Conservation (phyloP, 1,284 basidiomycete genomes). For the Trametes sp. region DNA sequence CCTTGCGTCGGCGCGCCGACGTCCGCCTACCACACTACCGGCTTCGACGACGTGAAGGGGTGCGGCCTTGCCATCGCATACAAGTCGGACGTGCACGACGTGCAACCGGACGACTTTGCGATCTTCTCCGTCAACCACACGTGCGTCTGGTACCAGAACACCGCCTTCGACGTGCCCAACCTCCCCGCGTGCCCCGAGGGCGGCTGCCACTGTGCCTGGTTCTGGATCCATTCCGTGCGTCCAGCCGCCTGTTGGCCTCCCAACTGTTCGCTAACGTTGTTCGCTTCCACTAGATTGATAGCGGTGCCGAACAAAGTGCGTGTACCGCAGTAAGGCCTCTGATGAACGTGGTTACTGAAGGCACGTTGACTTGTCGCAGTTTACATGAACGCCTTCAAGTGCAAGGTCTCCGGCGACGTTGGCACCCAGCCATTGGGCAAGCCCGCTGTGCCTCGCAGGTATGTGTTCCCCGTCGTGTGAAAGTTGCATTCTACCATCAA, state of each 20-base stretch:
- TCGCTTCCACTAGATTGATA: conserved; percentile 42
- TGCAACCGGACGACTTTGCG: conserved; percentile 71
- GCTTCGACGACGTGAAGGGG: conserved; percentile 62
- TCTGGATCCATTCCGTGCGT: conserved; percentile 70
- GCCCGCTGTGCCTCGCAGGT: conserved; percentile 39
- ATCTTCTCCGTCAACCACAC: conserved; percentile 80
- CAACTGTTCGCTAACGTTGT: not conserved
- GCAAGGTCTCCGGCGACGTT: conserved; percentile 64
- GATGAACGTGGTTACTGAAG: not conserved
- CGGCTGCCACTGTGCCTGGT: conserved; percentile 75
- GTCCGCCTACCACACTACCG: conserved; percentile 60
- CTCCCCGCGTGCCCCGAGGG: conserved; percentile 75
- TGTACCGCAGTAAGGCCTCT: not conserved
- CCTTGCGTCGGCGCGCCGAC: conserved; percentile 57
- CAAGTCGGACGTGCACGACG: conserved; percentile 58
- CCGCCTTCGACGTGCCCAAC: conserved; percentile 68
- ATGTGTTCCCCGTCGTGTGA: not conserved
- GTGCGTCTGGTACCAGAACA: conserved; percentile 74
- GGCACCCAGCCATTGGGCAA: conserved; percentile 59
- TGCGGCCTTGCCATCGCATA: conserved; percentile 78
- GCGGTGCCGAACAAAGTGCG: conserved; percentile 56
- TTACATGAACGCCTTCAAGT: conserved; percentile 82
- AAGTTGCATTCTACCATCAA: not conserved
- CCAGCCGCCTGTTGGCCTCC: not conserved
- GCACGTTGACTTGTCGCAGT: conserved; percentile 42